These are phyloP conservation scores for Pezicula neosporulosa DNA, from an alignment of 2,329 filamentous ascomycete genomes.

Conservation along the genomic window DNA sequence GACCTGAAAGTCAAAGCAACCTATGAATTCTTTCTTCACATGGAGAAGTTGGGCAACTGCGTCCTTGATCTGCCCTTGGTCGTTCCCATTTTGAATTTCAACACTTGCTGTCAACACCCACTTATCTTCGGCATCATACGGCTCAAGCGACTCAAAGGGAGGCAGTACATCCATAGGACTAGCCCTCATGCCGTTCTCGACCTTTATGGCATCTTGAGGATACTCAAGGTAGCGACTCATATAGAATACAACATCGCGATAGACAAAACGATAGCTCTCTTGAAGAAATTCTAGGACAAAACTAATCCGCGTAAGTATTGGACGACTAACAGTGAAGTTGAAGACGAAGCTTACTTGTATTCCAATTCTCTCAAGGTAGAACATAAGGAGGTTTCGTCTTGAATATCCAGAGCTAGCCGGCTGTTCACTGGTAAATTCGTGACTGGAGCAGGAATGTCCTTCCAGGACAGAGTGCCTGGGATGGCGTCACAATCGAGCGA, in stretches of 20 bases:
- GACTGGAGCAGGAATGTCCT: constrained; percentile 55
- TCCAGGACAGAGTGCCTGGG: constrained; percentile 52
- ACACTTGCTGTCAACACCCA: constrained; percentile 55
- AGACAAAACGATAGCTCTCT: constrained; percentile 21
- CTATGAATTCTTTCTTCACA: constrained; percentile 43
- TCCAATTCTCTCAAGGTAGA: constrained; percentile 48
- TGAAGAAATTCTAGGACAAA: constrained; percentile 21
- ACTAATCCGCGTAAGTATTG: constrained; percentile 12
- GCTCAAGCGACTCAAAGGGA: constrained; percentile 42
- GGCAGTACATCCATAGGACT: constrained; percentile 35
- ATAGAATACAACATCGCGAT: constrained; percentile 24
- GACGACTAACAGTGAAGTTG: neutral
- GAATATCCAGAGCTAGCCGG: constrained; percentile 22
- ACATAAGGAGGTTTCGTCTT: constrained; percentile 38
- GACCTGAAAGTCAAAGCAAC: constrained; percentile 48
- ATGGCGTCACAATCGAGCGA: constrained; percentile 35
- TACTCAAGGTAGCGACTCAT: constrained; percentile 21
- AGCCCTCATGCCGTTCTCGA: constrained; percentile 16
- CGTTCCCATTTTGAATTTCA: constrained; percentile 52
- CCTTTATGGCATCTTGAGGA: constrained; percentile 9
- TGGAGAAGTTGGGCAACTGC: constrained; percentile 48
- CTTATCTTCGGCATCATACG: constrained; percentile 43
- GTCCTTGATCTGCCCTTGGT: constrained; percentile 50
- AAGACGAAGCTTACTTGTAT: constrained; percentile 40
- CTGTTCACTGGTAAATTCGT: constrained; percentile 22